Evolutionary conservation across 495 filamentous ascomycete genomes (phyloP), one percentile per base, ranked within the genome.

Genomic region (Jackrogersella minutella): DNA sequence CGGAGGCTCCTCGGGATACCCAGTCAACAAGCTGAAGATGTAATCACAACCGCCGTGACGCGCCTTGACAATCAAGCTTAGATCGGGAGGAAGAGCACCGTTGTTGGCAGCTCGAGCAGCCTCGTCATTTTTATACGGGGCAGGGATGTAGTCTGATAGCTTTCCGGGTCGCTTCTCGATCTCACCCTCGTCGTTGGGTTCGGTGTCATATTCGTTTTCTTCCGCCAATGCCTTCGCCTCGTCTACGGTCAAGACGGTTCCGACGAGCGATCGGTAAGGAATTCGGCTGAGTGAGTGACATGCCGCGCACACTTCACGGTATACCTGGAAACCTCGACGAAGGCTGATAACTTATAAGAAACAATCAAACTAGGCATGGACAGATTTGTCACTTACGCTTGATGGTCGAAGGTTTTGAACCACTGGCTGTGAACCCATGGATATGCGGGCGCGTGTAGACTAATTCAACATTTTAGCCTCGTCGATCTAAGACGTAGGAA

Each of bases 251-350:
- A 97, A 86, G 74, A 92, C 85, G 52, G 87, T 87, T 79, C 93
- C 96, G 76, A 99, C 96, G 59, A 98, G 88, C 16, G 90, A 71
- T 75, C 96, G 92, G 87, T 94, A 99, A 50, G 96, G 93, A 46
- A 99, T 87, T 80, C 96, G 91, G 76, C 85, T 88, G 51, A 99
- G 89, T 53, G 96, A 98, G 85, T 99, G 96, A 85, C 96, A 99
- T 60, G 91, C 90, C 50, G 94, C 87, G 86, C 96, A 99, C 71
- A 99, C 96, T 81, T 99, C 96, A 72, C 90, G 93, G 87, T 99
- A 99, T 75, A 99, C 96, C 83, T 97, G 96, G 88, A 99, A 98
- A 80, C 96, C 96, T 81, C 96, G 93, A 74, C 96, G 95, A 70
- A 99, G 93, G 71, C 94, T 97, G 68, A 28, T 26, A 33, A 51